Base-by-base conservation (phyloP, 345 rosid genomes). In the Linum tenue region DNA sequence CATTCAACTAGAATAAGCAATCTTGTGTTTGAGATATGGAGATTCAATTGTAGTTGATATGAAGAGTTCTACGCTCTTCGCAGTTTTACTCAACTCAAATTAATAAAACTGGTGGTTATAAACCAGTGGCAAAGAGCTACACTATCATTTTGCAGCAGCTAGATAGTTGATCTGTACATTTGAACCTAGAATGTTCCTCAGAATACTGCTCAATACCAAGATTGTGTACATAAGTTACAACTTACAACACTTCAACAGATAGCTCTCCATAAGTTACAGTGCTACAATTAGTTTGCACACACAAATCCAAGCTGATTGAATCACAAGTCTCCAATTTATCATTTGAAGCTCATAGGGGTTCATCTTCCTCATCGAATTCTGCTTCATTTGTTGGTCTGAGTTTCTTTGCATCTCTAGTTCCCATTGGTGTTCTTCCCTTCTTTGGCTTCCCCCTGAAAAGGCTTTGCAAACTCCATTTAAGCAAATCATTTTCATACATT, bases 301-400 rank as follows among this genome's bases (percentile, higher is more conserved):
- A 48, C 53, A 15, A 10, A 48, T 48, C 14, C 7, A 9, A 48
- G 53, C 14, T 48, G 9, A 9, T 12, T 48, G 9, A 12, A 9
- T 9, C 14, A 3, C 15, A 9, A 48, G 53, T 9, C 53, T 10
- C 11, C 53, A 48, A 48, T 6, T 15, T 2, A 63, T 64, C 57
- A 80, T 56, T 67, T 72, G 60, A 64, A 51, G 65, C 64, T 72
- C 77, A 72, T 70, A 22, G 68, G 41, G 74, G 77, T 48, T 80
- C 84, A 75, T 80, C 84, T 35, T 80, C 81, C 63, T 80, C 79
- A 2, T 77, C 75, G 14, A 72, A 75, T 60, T 75, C 78, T 60
- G 65, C 65, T 70, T 75, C 79, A 73, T 66, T 66, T 22, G 73
- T 44, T 43, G 66, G 70, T 37, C 81, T 70, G 62, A 48, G 66